Evolutionary conservation across 345 rosid genomes (phyloP).

Genomic region (Rhizophora apiculata): DNA sequence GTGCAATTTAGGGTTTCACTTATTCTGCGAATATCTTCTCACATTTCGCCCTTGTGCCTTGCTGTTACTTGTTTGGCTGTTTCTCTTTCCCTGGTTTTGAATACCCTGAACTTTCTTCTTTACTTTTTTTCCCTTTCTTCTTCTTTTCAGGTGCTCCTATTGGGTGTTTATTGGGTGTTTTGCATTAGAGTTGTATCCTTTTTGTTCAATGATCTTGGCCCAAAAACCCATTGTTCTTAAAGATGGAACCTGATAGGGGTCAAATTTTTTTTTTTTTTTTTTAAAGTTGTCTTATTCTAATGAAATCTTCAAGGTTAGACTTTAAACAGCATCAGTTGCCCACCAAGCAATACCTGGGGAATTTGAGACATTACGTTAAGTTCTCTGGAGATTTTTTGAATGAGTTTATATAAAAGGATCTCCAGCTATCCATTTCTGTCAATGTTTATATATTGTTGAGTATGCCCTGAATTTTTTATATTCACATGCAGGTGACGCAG

Average conservation of each 20-base stretch:
- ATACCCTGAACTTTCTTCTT: neutral
- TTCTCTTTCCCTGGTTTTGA: neutral
- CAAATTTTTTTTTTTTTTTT: no score
- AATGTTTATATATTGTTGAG: neutral
- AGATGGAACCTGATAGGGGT: no score
- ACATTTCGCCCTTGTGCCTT: neutral
- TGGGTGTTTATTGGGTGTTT: no score
- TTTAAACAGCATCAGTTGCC: neutral
- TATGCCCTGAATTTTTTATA: neutral
- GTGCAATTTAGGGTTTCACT: no score
- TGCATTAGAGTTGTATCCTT: no score
- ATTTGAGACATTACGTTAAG: neutral
- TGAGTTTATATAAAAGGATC: neutral
- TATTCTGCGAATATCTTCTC: neutral
- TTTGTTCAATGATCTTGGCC: no score
- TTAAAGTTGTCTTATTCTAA: no score
- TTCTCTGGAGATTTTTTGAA: neutral
- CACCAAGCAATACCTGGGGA: neutral
- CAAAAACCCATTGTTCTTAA: no score
- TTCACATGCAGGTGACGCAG: slow-evolving; percentile 78
- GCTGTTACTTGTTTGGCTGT: neutral
- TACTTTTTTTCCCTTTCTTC: neutral
- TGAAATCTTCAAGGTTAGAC: no score
- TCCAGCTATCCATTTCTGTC: neutral
- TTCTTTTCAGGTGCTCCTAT: no score